Base-by-base conservation (phyloP, 2,329 filamentous ascomycete species). In the Fusarium clavum region DNA sequence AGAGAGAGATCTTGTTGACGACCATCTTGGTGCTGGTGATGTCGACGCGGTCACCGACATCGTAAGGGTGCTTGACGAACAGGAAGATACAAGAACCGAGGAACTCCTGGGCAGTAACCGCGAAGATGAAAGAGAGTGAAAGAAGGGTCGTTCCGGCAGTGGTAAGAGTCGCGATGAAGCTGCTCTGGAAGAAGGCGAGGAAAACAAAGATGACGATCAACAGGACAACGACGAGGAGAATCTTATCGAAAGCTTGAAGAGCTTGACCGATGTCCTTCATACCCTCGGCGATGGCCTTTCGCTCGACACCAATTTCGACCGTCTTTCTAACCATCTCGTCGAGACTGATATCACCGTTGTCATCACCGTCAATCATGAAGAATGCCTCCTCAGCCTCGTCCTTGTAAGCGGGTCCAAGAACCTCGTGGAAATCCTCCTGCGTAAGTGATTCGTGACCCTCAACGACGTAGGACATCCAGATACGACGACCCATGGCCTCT, bases 221-320 rank as follows among this genome's bases (percentile, higher is more conserved):
- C 55, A 94, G 85, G 40, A 97, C 93, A 44, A 98, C 88, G 57
- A 92, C 91, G 66, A 93, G 87, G 22, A 98, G 86, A 55, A 99
- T 88, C 70, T 91, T 91, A 81, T 99, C 95, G 43, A 99, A 90
- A 12, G 97, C 95, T 71, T 91, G 89, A 77, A 98, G 93, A 38
- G 96, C 96, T 80, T 98, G 94, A 74, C 96, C 93, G 72, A 99
- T 96, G 80, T 99, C 96, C 82, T 97, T 94, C 94, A 98, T 97
- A 81, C 94, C 97, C 79, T 92, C 93, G 41, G 90, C 88, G 73
- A 98, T 94, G 5, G 94, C 90, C 82, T 97, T 97, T 77, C 95
- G 89, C 78, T 95, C 93, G 67, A 92, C 91, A 57, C 93, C 92
- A 68, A 96, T 91, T 65, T 97, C 93, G 22, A 92, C 89, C 22